Percentiles rank a stretch among this genome's conserved stretches.
These are phyloP conservation scores for Alternaria alternata DNA, from an alignment of 2,329 filamentous ascomycete genomes.

Conservation along the genomic window DNA sequence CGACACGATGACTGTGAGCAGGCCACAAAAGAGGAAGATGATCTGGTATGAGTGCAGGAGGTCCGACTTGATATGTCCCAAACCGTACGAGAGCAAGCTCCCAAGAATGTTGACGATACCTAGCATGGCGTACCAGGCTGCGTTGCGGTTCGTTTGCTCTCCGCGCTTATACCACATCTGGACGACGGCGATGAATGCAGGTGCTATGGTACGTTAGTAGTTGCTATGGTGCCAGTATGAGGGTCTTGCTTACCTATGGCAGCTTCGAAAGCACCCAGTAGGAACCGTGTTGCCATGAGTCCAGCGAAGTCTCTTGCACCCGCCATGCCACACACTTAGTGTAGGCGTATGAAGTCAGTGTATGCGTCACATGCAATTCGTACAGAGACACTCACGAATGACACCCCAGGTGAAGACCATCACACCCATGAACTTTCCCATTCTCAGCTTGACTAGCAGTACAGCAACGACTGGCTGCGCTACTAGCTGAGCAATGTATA, in stretches of 20 bases:
- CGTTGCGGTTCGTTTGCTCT: constrained; percentile 66
- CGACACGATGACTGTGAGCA: constrained; percentile 61
- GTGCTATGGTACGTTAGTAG: too few relatives aligned
- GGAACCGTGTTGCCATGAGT: too few relatives aligned
- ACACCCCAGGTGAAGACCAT: constrained; percentile 62
- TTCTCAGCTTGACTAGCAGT: constrained; percentile 66
- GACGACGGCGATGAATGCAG: constrained; percentile 18
- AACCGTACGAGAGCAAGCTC: constrained; percentile 65
- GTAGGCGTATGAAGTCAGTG: too few relatives aligned
- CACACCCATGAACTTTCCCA: constrained; percentile 66
- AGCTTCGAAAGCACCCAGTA: too few relatives aligned
- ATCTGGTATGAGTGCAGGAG: constrained; percentile 49
- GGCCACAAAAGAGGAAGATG: constrained; percentile 49
- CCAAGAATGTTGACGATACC: constrained; percentile 65
- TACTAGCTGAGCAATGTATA: constrained; percentile 64
- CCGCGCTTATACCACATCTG: constrained; percentile 68
- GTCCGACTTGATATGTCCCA: constrained; percentile 65
- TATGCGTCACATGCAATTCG: constrained; percentile 47
- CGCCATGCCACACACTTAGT: constrained; percentile 65
- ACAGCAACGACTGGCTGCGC: constrained; percentile 62
- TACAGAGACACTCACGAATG: too few relatives aligned
- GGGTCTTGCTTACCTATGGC: too few relatives aligned
- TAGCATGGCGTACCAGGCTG: constrained; percentile 69
- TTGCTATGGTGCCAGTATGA: too few relatives aligned
- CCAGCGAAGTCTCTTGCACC: constrained; percentile 64